phyloP scores from a whole-genome alignment of 2,329 filamentous ascomycete species.

The Emericellopsis cladophorae region DNA sequence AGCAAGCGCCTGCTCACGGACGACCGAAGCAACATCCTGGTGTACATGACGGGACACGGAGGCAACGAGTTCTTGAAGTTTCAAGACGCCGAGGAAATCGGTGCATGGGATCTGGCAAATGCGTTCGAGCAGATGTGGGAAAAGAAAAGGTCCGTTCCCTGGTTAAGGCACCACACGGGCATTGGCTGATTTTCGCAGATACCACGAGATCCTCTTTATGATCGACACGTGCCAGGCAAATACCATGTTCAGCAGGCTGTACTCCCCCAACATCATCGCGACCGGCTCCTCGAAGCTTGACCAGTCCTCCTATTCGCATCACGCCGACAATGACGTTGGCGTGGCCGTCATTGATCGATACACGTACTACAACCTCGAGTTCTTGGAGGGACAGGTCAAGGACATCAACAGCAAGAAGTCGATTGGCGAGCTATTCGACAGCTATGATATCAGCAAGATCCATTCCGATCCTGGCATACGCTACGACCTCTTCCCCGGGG shows the following conservation, averaged over 20 bases:
- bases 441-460: constrained; percentile 89
- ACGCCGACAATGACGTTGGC: constrained; percentile 94
- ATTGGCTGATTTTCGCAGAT: constrained; percentile 32
- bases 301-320: constrained; percentile 93
- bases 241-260: constrained; percentile 97
- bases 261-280: constrained; percentile 95
- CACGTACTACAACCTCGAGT: constrained; percentile 97
- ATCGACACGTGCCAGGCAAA: constrained; percentile 99
- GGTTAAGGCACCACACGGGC: constrained; percentile 1
- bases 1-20: constrained; percentile 92
- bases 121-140: constrained; percentile 99
- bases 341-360: constrained; percentile 97
- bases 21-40: constrained; percentile 88
- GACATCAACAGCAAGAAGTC: constrained; percentile 81
- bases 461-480: constrained; percentile 84
- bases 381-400: constrained; percentile 79
- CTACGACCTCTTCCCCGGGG: constrained; percentile 89
- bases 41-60: constrained; percentile 98
- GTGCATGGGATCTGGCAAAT: constrained; percentile 88
- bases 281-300: constrained; percentile 95
- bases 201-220: constrained; percentile 98
- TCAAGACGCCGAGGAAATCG: constrained; percentile 95
- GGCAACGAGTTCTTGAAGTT: constrained; percentile 98
- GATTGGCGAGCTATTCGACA: constrained; percentile 88
- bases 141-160: constrained; percentile 68